These are phyloP conservation scores for Penicillium digitatum DNA, from an alignment of 2,329 filamentous ascomycete species.

Conservation along the genomic window DNA sequence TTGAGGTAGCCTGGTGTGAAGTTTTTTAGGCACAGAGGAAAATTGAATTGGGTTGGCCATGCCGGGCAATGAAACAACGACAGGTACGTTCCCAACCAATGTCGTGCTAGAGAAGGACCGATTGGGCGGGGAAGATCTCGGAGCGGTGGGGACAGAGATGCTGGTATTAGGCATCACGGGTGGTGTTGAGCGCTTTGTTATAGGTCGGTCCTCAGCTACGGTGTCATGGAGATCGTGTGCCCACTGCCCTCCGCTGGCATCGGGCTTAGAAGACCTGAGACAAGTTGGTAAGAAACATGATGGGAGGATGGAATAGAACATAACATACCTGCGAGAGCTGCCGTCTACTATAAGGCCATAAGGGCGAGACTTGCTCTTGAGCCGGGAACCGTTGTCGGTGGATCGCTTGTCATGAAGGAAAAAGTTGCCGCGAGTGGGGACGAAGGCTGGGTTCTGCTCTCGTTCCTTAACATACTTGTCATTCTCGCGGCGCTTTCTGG, in stretches of 20 bases:
- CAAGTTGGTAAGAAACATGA: slow-evolving; percentile 24
- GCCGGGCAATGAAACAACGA: slow-evolving; percentile 74
- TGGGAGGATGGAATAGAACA: neutral
- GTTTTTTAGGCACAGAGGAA: slow-evolving; percentile 73
- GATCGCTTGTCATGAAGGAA: slow-evolving; percentile 95
- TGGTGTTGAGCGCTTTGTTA: slow-evolving; percentile 29
- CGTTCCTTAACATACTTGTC: slow-evolving; percentile 86
- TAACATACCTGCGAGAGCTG: slow-evolving; percentile 42
- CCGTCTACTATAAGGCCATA: slow-evolving; percentile 48
- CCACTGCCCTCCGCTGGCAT: slow-evolving; percentile 71
- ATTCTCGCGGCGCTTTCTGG: slow-evolving; percentile 76
- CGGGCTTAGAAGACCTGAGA: slow-evolving; percentile 41
- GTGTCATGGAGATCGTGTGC: slow-evolving; percentile 90
- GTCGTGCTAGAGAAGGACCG: slow-evolving; percentile 77
- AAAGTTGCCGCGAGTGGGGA: slow-evolving; percentile 89
- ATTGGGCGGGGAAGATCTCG: slow-evolving; percentile 64
- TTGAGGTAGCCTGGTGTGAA: slow-evolving; percentile 90
- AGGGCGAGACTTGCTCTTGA: slow-evolving; percentile 55
- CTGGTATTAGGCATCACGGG: slow-evolving; percentile 31
- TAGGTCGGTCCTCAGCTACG: slow-evolving; percentile 41
- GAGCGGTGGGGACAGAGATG: slow-evolving; percentile 40
- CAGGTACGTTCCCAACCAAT: slow-evolving; percentile 76
- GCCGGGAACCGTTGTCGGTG: slow-evolving; percentile 73
- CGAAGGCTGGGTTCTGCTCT: slow-evolving; percentile 86
- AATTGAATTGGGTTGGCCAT: slow-evolving; percentile 70